Evolutionary conservation across 192 early-diverging fungal species (phyloP), one percentile per base, ranked within the genome.

Genomic region (Kappamyces sp.): DNA sequence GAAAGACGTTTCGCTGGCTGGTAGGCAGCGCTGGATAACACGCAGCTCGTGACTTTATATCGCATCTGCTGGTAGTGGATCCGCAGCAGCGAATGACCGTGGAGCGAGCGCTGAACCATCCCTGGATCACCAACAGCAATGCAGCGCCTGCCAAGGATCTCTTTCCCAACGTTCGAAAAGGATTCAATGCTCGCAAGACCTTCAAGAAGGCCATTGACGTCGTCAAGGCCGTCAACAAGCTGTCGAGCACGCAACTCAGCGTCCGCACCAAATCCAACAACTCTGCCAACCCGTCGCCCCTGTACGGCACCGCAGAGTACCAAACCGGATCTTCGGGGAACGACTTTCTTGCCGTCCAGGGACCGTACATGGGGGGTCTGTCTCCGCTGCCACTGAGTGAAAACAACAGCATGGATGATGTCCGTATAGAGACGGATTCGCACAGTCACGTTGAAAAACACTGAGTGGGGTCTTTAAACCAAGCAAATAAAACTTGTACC

Each of bases 151-250:
- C 86, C 22, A 75, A 78, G n/a, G 91, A 98, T 71, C 79, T 98
- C 47, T 74, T 98, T 40, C 88, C 86, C 35, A 77, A 84, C 33
- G 87, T 95, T 48, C 79, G 81, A 11, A 78, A 89, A 41, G 86
- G 88, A 49, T 90, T 86, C 65, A 78, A 88, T 49, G 78, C 84
- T 34, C 69, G 71, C 41, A 66, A 64, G 31, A 77, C 67, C 57
- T 83, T 87, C 61, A 74, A 73, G 58, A 86, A 75, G 49, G 81
- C 85, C 30, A 66, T 87, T 34, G 75, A 71, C 36, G 75, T 78
- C n/a, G 76, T 87, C 36, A 74, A 80, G 30, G 84, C 81, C 2
- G 66, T 79, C 57, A 84, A 84, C 58, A 66, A 54, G 39, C 22
- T 65, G 3, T 49, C 61, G 12, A 42, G 22, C 22, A 22, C 22